Conservation (phyloP, 306 rosid genomes). For the Pueraria montana region DNA sequence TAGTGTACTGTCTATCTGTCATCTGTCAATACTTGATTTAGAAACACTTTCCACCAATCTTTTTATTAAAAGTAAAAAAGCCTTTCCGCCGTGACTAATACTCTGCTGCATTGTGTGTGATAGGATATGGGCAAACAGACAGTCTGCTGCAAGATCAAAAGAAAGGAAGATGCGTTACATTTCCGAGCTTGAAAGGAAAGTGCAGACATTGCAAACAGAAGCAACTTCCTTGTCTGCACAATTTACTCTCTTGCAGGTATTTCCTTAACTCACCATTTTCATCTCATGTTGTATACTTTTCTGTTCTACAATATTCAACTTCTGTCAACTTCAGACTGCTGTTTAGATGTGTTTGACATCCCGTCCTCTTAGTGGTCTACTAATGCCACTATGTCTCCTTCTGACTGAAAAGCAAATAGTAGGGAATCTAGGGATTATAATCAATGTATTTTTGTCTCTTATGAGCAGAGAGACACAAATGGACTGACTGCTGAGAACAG, state of each 20-base stretch:
- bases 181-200: slow-evolving; percentile 87
- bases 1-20: not conserved
- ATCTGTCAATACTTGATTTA: not conserved
- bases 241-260: slow-evolving; percentile 79
- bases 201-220: slow-evolving; percentile 87
- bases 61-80: not conserved
- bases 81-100: not conserved
- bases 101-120: slow-evolving; percentile 31
- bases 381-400: slow-evolving; percentile 10
- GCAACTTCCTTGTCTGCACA: slow-evolving; percentile 92
- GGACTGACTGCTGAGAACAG: slow-evolving; percentile 77
- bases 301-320: slow-evolving; percentile 16
- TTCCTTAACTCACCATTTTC: not conserved
- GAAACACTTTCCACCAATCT: not conserved
- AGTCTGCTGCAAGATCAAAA: slow-evolving; percentile 95
- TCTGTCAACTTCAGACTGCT: slow-evolving; percentile 1
- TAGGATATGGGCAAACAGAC: slow-evolving; percentile 96
- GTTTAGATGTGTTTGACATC: not conserved
- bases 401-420: not conserved
- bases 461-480: slow-evolving; percentile 75
- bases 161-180: slow-evolving; percentile 94
- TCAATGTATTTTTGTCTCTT: slow-evolving; percentile 21
- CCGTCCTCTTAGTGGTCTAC: slow-evolving; percentile 8
- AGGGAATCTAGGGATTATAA: not conserved
- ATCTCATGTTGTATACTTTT: not conserved